Conservation (phyloP, 129 eudicot genomes). For the Helianthus tuberosus region DNA sequence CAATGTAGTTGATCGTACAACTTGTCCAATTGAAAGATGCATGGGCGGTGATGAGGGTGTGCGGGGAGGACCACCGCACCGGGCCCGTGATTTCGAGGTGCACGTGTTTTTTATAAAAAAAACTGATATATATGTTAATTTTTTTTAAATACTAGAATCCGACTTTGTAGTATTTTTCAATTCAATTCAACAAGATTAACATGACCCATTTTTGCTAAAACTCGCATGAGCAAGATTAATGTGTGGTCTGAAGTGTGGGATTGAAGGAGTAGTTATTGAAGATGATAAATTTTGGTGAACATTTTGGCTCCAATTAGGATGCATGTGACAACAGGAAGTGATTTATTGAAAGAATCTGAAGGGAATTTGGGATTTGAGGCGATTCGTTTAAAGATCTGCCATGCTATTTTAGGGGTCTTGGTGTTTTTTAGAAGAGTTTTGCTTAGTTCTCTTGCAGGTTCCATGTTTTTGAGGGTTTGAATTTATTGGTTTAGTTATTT, state of each 20-base stretch:
- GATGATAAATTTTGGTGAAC: slow-evolving; percentile 55
- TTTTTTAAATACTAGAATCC: too few species aligned
- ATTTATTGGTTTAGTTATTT: too few species aligned
- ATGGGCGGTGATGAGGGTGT: too few species aligned
- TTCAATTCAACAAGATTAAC: slow-evolving; percentile 47
- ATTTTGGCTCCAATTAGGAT: slow-evolving; percentile 63
- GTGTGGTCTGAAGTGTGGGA: slow-evolving; percentile 14
- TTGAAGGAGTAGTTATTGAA: slow-evolving; percentile 57
- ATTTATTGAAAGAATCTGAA: slow-evolving; percentile 22
- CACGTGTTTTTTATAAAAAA: too few species aligned
- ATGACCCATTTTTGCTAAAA: slow-evolving; percentile 52
- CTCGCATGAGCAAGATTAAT: slow-evolving; percentile 35
- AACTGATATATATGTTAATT: too few species aligned
- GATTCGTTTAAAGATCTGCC: slow-evolving; percentile 75
- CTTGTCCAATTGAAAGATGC: too few species aligned
- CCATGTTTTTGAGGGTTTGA: slow-evolving; percentile 10
- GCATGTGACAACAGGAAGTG: slow-evolving; percentile 52
- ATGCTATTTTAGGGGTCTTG: slow-evolving; percentile 66
- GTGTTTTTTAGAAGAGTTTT: slow-evolving; percentile 59
- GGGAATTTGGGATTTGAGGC: slow-evolving; percentile 35
- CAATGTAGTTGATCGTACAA: too few species aligned
- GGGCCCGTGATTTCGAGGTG: too few species aligned
- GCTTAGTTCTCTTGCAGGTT: slow-evolving; percentile 38
- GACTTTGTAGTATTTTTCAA: too few species aligned
- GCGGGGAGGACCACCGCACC: too few species aligned